Conservation (phyloP, 345 rosid genomes). For the Isatis tinctoria region DNA sequence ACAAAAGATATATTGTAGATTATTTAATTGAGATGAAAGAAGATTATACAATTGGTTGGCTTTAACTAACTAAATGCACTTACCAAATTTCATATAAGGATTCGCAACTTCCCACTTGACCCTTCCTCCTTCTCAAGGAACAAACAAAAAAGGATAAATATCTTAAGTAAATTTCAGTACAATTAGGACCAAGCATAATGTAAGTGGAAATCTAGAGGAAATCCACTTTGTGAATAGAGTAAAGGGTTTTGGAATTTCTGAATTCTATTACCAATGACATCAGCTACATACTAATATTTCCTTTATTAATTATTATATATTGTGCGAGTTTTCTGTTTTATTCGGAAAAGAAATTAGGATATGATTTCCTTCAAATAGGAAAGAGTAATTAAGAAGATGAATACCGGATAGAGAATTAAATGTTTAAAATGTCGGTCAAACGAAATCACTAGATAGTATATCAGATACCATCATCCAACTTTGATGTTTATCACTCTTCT, state of each 20-base stretch:
- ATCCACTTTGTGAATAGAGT: slow-evolving; percentile 46
- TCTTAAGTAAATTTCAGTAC: slow-evolving; percentile 19
- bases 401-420: background rate
- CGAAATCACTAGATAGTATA: background rate
- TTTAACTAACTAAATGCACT: slow-evolving; percentile 67
- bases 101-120: slow-evolving; percentile 45
- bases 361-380: background rate
- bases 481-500: slow-evolving; percentile 1
- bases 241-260: slow-evolving; percentile 11
- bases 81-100: slow-evolving; percentile 29
- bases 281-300: slow-evolving; percentile 8
- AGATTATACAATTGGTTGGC: slow-evolving; percentile 26
- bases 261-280: background rate
- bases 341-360: background rate
- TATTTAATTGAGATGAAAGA: background rate
- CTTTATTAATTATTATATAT: background rate
- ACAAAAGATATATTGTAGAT: background rate
- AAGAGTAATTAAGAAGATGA: background rate
- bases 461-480: background rate
- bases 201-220: slow-evolving; percentile 71
- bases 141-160: slow-evolving; percentile 22
- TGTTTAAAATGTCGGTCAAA: background rate
- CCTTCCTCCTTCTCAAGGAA: slow-evolving; percentile 58
- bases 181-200: slow-evolving; percentile 22
- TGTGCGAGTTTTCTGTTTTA: background rate